These are phyloP conservation scores for Spencermartinsiella europaea DNA, from an alignment of 805 yeast species.

Conservation along the genomic window DNA sequence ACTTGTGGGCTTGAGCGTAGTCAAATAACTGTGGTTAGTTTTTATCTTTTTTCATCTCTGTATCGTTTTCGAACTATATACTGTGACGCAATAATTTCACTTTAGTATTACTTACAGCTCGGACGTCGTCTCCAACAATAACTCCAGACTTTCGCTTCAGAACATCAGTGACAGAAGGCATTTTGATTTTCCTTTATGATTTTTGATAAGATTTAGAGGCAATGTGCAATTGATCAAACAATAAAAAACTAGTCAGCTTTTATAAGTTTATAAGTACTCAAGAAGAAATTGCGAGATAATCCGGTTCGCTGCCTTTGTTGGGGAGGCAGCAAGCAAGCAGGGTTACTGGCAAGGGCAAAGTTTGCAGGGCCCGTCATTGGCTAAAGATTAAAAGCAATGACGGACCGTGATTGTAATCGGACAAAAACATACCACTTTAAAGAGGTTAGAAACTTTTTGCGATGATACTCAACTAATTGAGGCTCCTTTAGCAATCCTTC, in stretches of 20 bases:
- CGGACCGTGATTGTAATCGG: no score
- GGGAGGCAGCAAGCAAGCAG: neutral
- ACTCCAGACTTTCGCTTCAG: slow-evolving; percentile 92
- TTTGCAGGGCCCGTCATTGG: neutral
- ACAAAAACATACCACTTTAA: no score
- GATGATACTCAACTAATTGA: no score
- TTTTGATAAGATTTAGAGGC: no score
- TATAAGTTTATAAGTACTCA: no score
- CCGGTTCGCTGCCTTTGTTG: neutral
- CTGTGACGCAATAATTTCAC: neutral
- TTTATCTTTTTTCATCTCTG: neutral
- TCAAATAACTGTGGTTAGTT: slow-evolving; percentile 55
- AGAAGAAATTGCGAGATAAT: no score
- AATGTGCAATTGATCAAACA: no score
- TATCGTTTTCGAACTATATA: no score
- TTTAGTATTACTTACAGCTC: slow-evolving; percentile 29
- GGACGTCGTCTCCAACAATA: slow-evolving; percentile 97
- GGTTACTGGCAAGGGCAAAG: neutral
- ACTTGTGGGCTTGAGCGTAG: slow-evolving; percentile 88
- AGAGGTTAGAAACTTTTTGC: no score
- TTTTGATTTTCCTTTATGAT: neutral
- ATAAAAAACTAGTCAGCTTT: neutral
- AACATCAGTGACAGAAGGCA: slow-evolving; percentile 44
- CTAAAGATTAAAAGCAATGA: neutral
- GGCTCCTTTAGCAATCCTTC: no score